Percentiles rank a stretch among this genome's conserved stretches.
Conservation (phyloP, 2,329 filamentous ascomycete species). For the Microcyclospora pomicola region DNA sequence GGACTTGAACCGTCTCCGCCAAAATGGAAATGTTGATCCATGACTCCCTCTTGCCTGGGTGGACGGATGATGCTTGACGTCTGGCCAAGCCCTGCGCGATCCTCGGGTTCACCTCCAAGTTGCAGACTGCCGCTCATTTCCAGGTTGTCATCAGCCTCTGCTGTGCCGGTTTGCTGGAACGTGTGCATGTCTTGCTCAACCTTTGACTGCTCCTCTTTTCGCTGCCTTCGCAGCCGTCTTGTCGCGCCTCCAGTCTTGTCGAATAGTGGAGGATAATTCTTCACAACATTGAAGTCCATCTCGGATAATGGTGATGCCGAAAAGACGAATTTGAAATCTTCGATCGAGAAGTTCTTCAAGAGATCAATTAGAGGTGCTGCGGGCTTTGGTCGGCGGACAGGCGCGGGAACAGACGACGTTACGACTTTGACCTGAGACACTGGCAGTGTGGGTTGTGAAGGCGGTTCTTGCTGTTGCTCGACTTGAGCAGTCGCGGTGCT, state of each 20-base stretch:
- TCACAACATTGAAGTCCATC: constrained; percentile 39
- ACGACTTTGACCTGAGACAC: neutral
- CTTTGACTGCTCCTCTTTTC: constrained; percentile 44
- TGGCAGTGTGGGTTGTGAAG: constrained; percentile 3
- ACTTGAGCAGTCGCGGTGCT: constrained; percentile 20
- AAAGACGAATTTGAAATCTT: constrained; percentile 42
- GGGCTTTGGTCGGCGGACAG: constrained; percentile 5
- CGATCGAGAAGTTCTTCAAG: constrained; percentile 26
- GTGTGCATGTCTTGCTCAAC: constrained; percentile 42
- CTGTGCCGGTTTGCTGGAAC: constrained; percentile 32
- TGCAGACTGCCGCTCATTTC: constrained; percentile 72
- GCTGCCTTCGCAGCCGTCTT: constrained; percentile 54
- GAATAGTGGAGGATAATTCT: constrained; percentile 61
- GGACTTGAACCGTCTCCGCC: constrained; percentile 34
- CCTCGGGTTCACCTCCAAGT: constrained; percentile 84
- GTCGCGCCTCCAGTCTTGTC: constrained; percentile 72
- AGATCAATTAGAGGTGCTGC: constrained; percentile 23
- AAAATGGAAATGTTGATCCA: constrained; percentile 20
- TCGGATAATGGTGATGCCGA: constrained; percentile 31
- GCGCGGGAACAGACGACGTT: neutral
- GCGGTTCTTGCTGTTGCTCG: constrained; percentile 5
- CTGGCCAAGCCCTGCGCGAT: constrained; percentile 43
- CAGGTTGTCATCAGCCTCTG: constrained; percentile 55
- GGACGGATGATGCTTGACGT: constrained; percentile 56
- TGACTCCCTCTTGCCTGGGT: constrained; percentile 31